Conservation (phyloP, 2,329 filamentous ascomycete genomes). For the Trichoderma koningii region DNA sequence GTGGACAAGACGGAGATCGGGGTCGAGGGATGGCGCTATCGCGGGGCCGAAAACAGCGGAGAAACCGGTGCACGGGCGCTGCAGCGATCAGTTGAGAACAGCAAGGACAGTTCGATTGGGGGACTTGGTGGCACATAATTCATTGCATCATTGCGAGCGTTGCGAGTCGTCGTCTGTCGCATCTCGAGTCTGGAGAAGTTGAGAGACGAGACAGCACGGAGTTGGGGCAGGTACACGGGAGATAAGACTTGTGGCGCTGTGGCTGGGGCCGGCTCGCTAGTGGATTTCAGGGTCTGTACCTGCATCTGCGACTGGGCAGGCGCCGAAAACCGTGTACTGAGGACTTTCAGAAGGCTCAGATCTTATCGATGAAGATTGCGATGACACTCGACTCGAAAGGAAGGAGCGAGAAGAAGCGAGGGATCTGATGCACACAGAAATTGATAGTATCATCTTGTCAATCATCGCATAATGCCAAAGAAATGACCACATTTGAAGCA, state of each 20-base stretch:
- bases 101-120: neutral
- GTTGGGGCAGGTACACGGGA: neutral
- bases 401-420: conserved; percentile 2
- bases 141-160: neutral
- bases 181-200: neutral
- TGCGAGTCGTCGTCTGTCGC: neutral
- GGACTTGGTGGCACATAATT: neutral
- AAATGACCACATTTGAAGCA: too few relatives aligned
- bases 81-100: neutral
- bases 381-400: neutral
- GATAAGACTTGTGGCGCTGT: neutral
- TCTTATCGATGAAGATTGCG: neutral
- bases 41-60: conserved; percentile 31
- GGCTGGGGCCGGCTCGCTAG: neutral
- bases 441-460: neutral
- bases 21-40: conserved; percentile 30
- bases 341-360: neutral
- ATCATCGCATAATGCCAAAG: too few relatives aligned
- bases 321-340: neutral
- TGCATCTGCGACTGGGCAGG: neutral
- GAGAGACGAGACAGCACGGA: too few relatives aligned
- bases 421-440: neutral
- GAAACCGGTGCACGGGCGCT: neutral
- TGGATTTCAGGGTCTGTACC: neutral
- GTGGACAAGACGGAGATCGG: conserved; percentile 39